Evolutionary conservation across 1,284 basidiomycete species (phyloP), one percentile per base, ranked within the genome.

Genomic region (Xanthoconium separans): DNA sequence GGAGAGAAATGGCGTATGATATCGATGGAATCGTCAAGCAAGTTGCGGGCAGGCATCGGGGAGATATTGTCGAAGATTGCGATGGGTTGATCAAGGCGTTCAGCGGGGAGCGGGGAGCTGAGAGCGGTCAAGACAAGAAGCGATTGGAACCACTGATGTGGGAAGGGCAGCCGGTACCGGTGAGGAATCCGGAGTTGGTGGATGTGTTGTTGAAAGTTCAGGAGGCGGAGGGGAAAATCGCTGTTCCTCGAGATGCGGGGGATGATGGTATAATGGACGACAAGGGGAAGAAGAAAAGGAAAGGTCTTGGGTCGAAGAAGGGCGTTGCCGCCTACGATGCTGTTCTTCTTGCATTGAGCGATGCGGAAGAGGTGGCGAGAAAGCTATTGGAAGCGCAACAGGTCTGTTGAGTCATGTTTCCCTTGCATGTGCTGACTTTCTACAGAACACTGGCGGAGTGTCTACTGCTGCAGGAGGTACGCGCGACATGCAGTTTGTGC

Each of bases 131-230:
- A n/a, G 76, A 72, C 36, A 79, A 77, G 64, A 80, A 77, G 61
- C 82, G 77, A 63, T 71, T 92, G 42, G 73, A 77, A 51, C 75
- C 82, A 51, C 72, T 96, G 45, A 64, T 77, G 6, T 98, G 95
- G 90, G 91, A 94, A 56, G 91, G 84, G 11, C 81, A 89, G 62
- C 82, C 84, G 4, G 84, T 98, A 9, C 93, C 94, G 16, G 81
- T 98, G 44, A 82, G 95, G 51, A 94, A 89, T 63, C 92, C 94
- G 0, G 95, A 99, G 73, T 75, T 99, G 47, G 93, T 98, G 47
- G 91, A 91, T 63, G 91, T 91, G 18, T 76, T 98, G 57, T 72
- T 93, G 55, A 88, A 84, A 62, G 90, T 96, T 4, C 91, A 95
- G 65, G 83, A 87, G 13, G 92, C 89, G 3, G 83, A 95, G 63